These are phyloP conservation scores for Dissophora ornata DNA, from an alignment of 192 early-diverging fungal genomes.

Conservation along the genomic window DNA sequence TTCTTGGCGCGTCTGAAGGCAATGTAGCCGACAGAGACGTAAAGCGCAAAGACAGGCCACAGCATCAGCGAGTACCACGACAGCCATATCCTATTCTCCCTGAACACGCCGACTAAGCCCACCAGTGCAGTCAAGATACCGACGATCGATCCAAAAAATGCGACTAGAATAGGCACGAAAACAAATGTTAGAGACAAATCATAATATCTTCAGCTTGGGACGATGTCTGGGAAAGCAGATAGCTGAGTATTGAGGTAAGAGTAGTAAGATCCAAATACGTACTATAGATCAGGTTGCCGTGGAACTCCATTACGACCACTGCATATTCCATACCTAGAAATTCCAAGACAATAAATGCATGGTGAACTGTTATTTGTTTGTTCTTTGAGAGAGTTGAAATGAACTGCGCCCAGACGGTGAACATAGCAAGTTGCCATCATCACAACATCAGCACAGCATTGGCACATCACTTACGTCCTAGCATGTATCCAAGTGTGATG, in stretches of 20 bases:
- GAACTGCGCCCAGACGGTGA: too few species aligned
- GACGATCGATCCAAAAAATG: slow-evolving; percentile 19
- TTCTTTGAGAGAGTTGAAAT: too few species aligned
- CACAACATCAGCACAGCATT: too few species aligned
- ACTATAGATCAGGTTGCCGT: slow-evolving; percentile 35
- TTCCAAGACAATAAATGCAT: too few species aligned
- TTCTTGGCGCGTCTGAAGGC: slow-evolving; percentile 42
- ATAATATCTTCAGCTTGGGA: too few species aligned
- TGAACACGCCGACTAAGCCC: slow-evolving; percentile 43
- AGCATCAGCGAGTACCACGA: slow-evolving; percentile 35
- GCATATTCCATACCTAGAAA: slow-evolving; percentile 9
- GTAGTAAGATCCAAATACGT: slow-evolving; percentile 1
- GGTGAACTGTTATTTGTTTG: slow-evolving; percentile 10
- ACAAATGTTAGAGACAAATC: too few species aligned
- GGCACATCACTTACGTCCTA: neutral
- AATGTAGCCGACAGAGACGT: slow-evolving; percentile 51
- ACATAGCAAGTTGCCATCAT: too few species aligned
- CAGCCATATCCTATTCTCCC: slow-evolving; percentile 42
- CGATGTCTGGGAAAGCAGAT: too few species aligned
- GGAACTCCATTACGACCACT: slow-evolving; percentile 36
- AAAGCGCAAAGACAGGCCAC: slow-evolving; percentile 54
- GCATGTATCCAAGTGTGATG: slow-evolving; percentile 5
- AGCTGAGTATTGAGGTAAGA: too few species aligned
- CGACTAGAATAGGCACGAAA: slow-evolving; percentile 18
- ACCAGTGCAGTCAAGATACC: slow-evolving; percentile 29